Percentiles rank a stretch among this genome's conserved stretches.
Conservation (phyloP, 2,329 filamentous ascomycete genomes). For the Aspergillus transmontanensis region DNA sequence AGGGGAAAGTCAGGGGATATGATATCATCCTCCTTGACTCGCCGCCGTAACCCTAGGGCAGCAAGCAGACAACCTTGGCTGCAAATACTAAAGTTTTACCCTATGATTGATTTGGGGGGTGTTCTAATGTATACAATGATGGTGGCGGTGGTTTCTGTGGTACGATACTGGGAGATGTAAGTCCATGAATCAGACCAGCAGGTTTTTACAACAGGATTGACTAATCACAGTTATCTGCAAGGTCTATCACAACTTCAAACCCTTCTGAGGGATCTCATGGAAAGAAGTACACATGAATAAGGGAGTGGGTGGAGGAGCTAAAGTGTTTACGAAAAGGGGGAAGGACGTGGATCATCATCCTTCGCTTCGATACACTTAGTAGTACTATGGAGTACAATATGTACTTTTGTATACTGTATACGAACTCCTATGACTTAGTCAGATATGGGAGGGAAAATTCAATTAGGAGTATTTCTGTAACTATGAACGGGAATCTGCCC, state of each 20-base stretch:
- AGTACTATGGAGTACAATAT: not conserved
- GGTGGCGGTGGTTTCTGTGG: not conserved
- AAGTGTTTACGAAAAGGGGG: not conserved
- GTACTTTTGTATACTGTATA: not conserved
- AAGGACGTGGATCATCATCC: not conserved
- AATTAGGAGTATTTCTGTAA: not conserved
- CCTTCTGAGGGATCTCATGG: not conserved
- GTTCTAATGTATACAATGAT: not conserved
- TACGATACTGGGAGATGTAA: not conserved
- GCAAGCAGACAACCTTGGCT: not conserved
- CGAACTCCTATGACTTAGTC: not conserved
- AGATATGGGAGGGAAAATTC: not conserved
- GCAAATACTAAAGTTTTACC: not conserved
- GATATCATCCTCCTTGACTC: constrained; percentile 12
- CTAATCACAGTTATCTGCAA: not conserved
- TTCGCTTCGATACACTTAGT: not conserved
- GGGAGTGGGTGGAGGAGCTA: not conserved
- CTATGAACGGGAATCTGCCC: not conserved
- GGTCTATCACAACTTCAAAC: not conserved
- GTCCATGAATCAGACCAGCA: not conserved
- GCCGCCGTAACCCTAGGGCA: not conserved
- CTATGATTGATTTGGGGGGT: not conserved
- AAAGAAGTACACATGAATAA: not conserved
- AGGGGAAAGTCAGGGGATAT: constrained; percentile 15
- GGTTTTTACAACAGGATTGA: not conserved